Evolutionary conservation across 2,329 filamentous ascomycete species (phyloP), one percentile per base, ranked within the genome.

Genomic region (Fusarium sublunatum): DNA sequence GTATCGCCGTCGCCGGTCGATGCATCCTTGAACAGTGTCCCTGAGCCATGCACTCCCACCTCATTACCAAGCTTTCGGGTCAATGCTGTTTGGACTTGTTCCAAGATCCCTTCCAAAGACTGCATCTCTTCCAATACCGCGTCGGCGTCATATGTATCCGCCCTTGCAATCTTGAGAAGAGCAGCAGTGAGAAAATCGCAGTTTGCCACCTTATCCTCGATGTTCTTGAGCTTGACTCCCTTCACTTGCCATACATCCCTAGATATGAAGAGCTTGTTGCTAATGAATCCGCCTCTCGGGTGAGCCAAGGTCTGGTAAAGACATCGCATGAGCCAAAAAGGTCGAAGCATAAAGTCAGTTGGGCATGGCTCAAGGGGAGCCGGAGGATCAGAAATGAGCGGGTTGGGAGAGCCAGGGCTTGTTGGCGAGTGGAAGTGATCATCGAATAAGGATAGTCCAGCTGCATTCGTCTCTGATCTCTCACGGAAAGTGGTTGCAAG

Each of bases 261-360:
- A 6, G 95, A 93, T 6, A 99, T 86, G 73, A 99, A 99, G 0
- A 99, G 84, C 70, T 93, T 93, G 22, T 89, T 94, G 49, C 93
- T 96, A 19, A 99, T 74, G 73, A 97, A 99, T 13, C 93, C 95
- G 34, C 95, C 95, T 24, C 92, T 88, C 3, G 94, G 92, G 72
- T 99, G 94, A 15, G 89, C 90, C 40, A 99, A 87, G 0, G 93
- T 97, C 74, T 97, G 92, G 73, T 95, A 96, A 25, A 99, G 83
- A 61, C 91, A 93, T 51, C 95, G 88, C 92, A 99, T 97, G 40
- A 99, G 82, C 95, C 95, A 99, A 76, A 97, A 99, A 2, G 95
- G 96, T 19, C 95, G 88, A n/a, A 98, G 83, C 70, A 97, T 84
- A 58, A 90, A 89, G 36, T 96, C 92, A 32, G 90, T 91, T 1